These are phyloP conservation scores for Aspergillus intermedius DNA, from an alignment of 2,329 filamentous ascomycete species.

Conservation along the genomic window DNA sequence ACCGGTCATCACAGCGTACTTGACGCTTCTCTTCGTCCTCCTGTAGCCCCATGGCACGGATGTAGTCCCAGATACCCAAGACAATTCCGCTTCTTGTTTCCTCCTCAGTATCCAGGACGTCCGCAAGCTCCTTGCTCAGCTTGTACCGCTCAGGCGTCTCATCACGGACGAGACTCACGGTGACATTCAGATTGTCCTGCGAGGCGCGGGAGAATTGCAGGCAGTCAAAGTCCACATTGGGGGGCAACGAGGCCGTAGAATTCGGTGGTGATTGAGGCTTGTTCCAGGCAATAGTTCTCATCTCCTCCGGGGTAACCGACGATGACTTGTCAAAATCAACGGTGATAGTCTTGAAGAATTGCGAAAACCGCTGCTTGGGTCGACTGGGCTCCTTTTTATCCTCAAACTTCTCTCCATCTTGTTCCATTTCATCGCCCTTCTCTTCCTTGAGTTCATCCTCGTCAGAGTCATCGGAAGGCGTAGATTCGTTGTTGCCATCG, in stretches of 20 bases:
- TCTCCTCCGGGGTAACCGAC: constrained; percentile 36
- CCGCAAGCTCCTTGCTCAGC: constrained; percentile 70
- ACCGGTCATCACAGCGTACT: constrained; percentile 78
- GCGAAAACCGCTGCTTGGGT: constrained; percentile 38
- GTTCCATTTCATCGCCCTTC: constrained; percentile 48
- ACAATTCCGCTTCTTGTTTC: constrained; percentile 82
- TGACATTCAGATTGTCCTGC: constrained; percentile 88
- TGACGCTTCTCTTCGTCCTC: constrained; percentile 93
- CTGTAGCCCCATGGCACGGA: constrained; percentile 75
- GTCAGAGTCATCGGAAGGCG: constrained; percentile 47
- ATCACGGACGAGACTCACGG: constrained; percentile 75
- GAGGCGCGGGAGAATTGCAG: constrained; percentile 85
- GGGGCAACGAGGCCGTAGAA: constrained; percentile 45
- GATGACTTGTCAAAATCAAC: constrained; percentile 46
- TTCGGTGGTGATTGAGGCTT: constrained; percentile 58
- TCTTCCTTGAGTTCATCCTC: constrained; percentile 41
- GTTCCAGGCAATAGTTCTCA: constrained; percentile 68
- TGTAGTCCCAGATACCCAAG: constrained; percentile 93
- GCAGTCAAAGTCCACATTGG: constrained; percentile 76
- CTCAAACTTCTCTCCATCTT: constrained; percentile 41
- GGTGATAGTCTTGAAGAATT: constrained; percentile 48
- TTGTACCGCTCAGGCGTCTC: constrained; percentile 80
- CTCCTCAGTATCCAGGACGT: constrained; percentile 78
- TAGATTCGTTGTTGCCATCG: constrained; percentile 41
- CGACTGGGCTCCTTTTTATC: constrained; percentile 25